A percentile compares a stretch with the other conserved stretches of the same genome.
These are phyloP conservation scores for Alternaria brassicae DNA, from an alignment of 2,329 filamentous ascomycete genomes.

Conservation along the genomic window DNA sequence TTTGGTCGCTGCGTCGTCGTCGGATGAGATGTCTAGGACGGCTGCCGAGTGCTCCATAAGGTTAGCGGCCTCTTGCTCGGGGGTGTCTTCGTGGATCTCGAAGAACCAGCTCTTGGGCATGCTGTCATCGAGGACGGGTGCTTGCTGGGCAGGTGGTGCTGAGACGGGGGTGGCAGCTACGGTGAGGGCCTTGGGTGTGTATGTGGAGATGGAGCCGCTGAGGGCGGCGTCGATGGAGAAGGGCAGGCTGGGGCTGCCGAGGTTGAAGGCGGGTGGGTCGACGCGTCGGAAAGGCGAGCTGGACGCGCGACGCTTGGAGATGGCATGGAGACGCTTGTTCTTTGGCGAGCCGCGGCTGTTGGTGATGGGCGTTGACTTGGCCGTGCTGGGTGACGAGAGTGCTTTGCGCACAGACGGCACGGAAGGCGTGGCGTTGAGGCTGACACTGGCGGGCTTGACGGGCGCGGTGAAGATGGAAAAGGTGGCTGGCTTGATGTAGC, in stretches of 20 bases:
- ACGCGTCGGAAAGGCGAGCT: constrained; percentile 70
- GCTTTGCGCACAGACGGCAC: constrained; percentile 48
- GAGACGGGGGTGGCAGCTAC: constrained; percentile 41
- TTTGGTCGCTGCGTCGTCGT: constrained; percentile 74
- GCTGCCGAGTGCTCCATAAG: constrained; percentile 90
- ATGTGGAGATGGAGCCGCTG: constrained; percentile 73
- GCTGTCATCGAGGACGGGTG: constrained; percentile 58
- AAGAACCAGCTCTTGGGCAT: constrained; percentile 78
- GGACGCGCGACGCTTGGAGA: constrained; percentile 71
- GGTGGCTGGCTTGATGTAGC: constrained; percentile 49
- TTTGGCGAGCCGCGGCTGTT: constrained; percentile 77
- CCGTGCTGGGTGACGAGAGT: constrained; percentile 52
- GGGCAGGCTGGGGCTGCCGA: constrained; percentile 60
- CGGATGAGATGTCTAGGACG: constrained; percentile 85
- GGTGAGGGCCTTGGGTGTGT: constrained; percentile 56
- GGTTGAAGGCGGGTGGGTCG: constrained; percentile 70
- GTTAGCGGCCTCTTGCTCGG: constrained; percentile 89
- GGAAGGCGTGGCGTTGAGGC: constrained; percentile 37
- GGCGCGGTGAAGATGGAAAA: constrained; percentile 49
- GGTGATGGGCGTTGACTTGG: constrained; percentile 53
- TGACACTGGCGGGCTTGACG: constrained; percentile 28
- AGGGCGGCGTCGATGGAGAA: constrained; percentile 88
- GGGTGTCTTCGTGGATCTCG: constrained; percentile 90
- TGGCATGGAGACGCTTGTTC: constrained; percentile 71
- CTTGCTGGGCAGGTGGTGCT: constrained; percentile 45